These are phyloP conservation scores for Isatis lusitanica DNA, from an alignment of 441 rosid species.

Conservation along the genomic window DNA sequence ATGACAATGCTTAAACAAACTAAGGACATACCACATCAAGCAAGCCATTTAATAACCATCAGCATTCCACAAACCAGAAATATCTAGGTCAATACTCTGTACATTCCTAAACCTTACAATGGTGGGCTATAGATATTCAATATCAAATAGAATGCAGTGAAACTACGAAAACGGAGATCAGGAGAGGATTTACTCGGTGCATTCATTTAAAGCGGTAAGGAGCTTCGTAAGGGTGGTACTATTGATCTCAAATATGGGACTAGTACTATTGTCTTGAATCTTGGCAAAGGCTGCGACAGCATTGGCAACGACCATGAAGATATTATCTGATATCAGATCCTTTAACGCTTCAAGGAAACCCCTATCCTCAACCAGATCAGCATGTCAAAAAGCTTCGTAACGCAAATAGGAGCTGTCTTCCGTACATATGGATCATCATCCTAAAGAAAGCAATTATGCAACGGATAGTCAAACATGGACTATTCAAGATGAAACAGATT, in stretches of 20 bases:
- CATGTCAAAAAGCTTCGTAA: constrained; percentile 23
- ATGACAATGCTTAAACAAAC: constrained; percentile 1
- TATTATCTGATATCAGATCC: no score
- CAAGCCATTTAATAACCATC: background rate
- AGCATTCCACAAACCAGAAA: constrained; percentile 6
- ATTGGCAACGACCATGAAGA: constrained; percentile 89
- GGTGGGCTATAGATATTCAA: background rate
- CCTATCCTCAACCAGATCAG: no score
- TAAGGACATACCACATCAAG: background rate
- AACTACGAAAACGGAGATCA: background rate
- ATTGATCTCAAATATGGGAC: constrained; percentile 86
- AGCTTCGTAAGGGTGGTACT: constrained; percentile 88
- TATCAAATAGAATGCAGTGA: background rate
- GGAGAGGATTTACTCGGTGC: constrained; percentile 46
- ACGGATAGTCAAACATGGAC: constrained; percentile 8
- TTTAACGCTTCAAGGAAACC: no score
- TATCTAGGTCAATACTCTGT: background rate
- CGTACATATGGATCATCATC: constrained; percentile 99
- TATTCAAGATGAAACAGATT: constrained; percentile 14
- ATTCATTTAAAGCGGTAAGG: constrained; percentile 95
- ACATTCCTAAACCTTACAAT: background rate
- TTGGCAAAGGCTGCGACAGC: constrained; percentile 99
- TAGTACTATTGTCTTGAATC: constrained; percentile 79
- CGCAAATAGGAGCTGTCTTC: constrained; percentile 87
- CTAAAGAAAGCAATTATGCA: constrained; percentile 40